These are phyloP conservation scores for Zygotorulaspora mrakii DNA, from an alignment of 1,139 yeast species.

Conservation along the genomic window DNA sequence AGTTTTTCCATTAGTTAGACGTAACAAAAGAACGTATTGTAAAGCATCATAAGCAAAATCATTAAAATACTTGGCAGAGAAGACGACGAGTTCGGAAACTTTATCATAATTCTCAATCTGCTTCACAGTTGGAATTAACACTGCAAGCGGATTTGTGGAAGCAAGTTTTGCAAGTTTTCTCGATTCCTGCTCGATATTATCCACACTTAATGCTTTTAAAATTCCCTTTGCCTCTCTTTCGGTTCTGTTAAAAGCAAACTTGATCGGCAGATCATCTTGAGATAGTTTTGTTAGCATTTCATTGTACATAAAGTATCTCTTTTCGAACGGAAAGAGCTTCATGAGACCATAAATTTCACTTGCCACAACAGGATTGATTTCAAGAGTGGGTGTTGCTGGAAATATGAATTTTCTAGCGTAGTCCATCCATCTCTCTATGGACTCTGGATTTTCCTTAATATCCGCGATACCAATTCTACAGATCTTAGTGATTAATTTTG, in stretches of 20 bases:
- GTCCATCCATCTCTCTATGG: constrained; percentile 51
- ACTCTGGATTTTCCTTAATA: constrained; percentile 26
- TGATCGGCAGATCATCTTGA: constrained; percentile 55
- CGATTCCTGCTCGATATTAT: constrained; percentile 74
- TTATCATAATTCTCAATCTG: constrained; percentile 93
- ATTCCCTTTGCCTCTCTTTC: constrained; percentile 81
- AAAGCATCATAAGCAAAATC: constrained; percentile 83
- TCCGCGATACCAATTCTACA: constrained; percentile 54
- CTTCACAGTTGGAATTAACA: constrained; percentile 57
- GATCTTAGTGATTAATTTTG: constrained; percentile 52
- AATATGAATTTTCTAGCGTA: constrained; percentile 64
- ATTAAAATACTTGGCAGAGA: constrained; percentile 75
- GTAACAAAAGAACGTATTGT: constrained; percentile 66
- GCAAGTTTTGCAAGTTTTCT: constrained; percentile 73
- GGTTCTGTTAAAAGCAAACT: constrained; percentile 62
- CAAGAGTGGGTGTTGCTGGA: constrained; percentile 61
- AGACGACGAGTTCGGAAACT: constrained; percentile 71
- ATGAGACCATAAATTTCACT: constrained; percentile 59
- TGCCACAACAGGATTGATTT: constrained; percentile 58
- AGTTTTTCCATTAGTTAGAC: constrained; percentile 67
- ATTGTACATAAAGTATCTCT: constrained; percentile 77
- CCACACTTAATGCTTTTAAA: constrained; percentile 81
- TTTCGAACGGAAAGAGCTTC: constrained; percentile 52
- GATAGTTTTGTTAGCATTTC: constrained; percentile 60
- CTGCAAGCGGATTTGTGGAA: constrained; percentile 77